Evolutionary conservation across 495 filamentous ascomycete species (phyloP).

Genomic region (Penicillium parvum): DNA sequence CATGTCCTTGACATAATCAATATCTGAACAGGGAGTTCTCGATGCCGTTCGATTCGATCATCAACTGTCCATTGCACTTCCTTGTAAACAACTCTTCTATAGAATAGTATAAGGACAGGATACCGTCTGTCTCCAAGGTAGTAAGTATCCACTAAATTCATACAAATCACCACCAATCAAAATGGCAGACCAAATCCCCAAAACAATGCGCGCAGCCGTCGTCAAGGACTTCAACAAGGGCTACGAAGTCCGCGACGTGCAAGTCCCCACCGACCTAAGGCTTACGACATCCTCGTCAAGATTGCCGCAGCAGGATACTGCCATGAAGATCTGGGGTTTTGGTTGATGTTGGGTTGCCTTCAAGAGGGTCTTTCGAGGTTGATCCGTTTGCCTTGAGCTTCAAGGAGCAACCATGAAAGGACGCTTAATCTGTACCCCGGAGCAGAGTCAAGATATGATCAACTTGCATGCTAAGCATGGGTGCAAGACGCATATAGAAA

Average conservation of each 20-base stretch:
- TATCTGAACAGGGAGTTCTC: neutral
- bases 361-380: conserved; percentile 3
- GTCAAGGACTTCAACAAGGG: conserved; percentile 18
- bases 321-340: conserved; percentile 9
- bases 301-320: conserved; percentile 10
- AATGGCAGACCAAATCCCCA: conserved; percentile 5
- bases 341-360: conserved; percentile 10
- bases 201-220: conserved; percentile 9
- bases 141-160: neutral
- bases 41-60: neutral
- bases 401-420: conserved; percentile 13
- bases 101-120: neutral
- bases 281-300: conserved; percentile 14
- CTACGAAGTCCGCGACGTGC: conserved; percentile 14
- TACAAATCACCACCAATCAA: neutral
- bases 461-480: conserved; percentile 10
- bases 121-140: neutral
- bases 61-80: neutral
- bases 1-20: neutral
- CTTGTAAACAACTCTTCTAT: neutral
- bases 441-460: conserved; percentile 16
- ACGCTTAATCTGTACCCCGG: conserved; percentile 10
- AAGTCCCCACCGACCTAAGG: conserved; percentile 7
- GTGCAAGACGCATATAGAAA: conserved; percentile 13
- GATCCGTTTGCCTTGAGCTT: conserved; percentile 12